phyloP scores from a whole-genome alignment of 495 filamentous ascomycete species.

The Niebla homalea region DNA sequence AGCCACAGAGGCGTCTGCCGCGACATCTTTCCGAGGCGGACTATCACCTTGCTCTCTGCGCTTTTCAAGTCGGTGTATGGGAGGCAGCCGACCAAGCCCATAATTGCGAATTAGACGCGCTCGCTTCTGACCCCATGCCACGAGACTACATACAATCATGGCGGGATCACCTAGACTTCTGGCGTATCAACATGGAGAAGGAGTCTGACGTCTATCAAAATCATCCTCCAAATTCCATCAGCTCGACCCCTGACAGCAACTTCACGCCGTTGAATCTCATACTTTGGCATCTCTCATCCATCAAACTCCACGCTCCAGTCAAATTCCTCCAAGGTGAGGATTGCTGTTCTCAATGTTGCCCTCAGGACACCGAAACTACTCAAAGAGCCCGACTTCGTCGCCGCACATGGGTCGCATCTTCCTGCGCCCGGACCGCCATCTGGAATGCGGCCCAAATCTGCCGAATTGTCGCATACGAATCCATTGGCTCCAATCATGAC shows the following conservation, averaged over 20 bases:
- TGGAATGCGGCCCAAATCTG: slow-evolving; percentile 20
- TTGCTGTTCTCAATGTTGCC: slow-evolving; percentile 14
- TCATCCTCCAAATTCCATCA: slow-evolving; percentile 7
- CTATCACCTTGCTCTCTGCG: slow-evolving; percentile 22
- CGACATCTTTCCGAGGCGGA: slow-evolving; percentile 20
- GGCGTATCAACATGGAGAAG: slow-evolving; percentile 11
- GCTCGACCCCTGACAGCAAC: background rate
- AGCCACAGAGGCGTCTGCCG: slow-evolving; percentile 7
- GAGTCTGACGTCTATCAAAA: slow-evolving; percentile 9
- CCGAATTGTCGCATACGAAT: slow-evolving; percentile 14
- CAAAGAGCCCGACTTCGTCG: slow-evolving; percentile 16
- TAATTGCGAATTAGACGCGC: slow-evolving; percentile 20
- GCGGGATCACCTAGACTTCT: slow-evolving; percentile 12
- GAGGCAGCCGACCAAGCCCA: slow-evolving; percentile 21
- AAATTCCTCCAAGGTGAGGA: slow-evolving; percentile 15
- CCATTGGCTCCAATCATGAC: background rate
- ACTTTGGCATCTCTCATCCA: slow-evolving; percentile 18
- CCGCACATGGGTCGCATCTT: slow-evolving; percentile 15
- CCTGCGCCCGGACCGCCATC: slow-evolving; percentile 13
- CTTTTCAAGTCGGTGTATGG: slow-evolving; percentile 18
- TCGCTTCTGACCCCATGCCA: slow-evolving; percentile 10
- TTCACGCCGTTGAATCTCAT: slow-evolving; percentile 15
- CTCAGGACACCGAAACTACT: slow-evolving; percentile 12
- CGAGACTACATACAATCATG: slow-evolving; percentile 9
- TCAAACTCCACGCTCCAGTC: slow-evolving; percentile 21